Conservation (phyloP, 495 filamentous ascomycete species). For the Aspergillus funiculosus region DNA sequence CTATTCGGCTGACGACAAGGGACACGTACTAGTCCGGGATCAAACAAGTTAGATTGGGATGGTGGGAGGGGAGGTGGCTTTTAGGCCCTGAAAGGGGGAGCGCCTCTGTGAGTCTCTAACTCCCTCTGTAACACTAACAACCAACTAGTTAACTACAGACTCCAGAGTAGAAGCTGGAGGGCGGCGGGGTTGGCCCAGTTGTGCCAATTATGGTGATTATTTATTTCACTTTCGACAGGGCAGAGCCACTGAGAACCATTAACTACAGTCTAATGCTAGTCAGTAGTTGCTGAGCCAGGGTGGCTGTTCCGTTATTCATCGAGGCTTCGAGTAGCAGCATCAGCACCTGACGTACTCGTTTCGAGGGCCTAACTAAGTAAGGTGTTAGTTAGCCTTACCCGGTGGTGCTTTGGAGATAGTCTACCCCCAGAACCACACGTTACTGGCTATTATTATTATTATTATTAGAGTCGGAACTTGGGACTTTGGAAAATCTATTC, state of each 20-base stretch:
- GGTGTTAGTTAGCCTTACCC: conserved; percentile 5
- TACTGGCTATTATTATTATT: background rate
- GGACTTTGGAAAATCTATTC: too few relatives aligned
- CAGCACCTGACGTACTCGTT: conserved; percentile 15
- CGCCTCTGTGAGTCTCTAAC: too few relatives aligned
- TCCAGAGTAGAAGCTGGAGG: too few relatives aligned
- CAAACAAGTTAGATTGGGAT: conserved; percentile 16
- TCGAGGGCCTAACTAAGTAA: conserved; percentile 5
- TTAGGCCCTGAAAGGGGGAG: conserved; percentile 18
- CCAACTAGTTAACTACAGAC: background rate
- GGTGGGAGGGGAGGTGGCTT: conserved; percentile 7
- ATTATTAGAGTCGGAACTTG: background rate
- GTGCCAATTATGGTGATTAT: too few relatives aligned
- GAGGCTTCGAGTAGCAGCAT: too few relatives aligned
- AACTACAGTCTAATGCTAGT: conserved; percentile 4
- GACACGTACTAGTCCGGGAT: conserved; percentile 24
- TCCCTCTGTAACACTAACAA: conserved; percentile 4
- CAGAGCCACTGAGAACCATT: too few relatives aligned
- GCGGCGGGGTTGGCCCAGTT: background rate
- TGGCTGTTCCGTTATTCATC: conserved; percentile 4
- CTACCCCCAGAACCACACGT: conserved; percentile 7
- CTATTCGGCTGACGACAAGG: conserved; percentile 22
- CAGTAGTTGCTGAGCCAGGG: background rate
- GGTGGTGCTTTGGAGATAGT: conserved; percentile 20
- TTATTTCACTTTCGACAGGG: conserved; percentile 4